Evolutionary conservation across 2,329 filamentous ascomycete genomes (phyloP), one percentile per base, ranked within the genome.

Genomic region (Aspergillus sp.): DNA sequence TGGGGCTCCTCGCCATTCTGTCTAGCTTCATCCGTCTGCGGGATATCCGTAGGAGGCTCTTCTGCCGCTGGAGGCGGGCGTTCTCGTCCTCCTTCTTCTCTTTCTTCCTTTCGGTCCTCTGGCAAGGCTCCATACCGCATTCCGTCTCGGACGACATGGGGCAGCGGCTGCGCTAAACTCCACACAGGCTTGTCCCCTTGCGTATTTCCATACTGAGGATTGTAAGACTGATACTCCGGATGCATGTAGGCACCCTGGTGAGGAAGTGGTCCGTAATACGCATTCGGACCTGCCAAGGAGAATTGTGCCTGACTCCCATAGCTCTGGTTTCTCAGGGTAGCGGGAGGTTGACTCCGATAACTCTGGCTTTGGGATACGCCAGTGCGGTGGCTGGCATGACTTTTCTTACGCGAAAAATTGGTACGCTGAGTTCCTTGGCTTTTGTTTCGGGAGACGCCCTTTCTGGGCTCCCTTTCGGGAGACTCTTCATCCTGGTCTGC

Each of bases 81-180:
- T 38, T 27, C 39, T n/a, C 53, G 53, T 54, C 49, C 41, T 1
- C 48, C 11, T 11, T 49, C 17, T 6, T 42, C 19, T 11, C 41
- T 13, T 49, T 52, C 25, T 38, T 50, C 51, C 30, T 47, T 53
- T 44, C 38, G 15, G 41, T 62, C 64, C 59, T 57, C 63, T 8
- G 61, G 50, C 30, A 55, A 36, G 15, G 62, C 61, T 19, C 61
- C 60, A 15, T 61, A 64, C 13, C 60, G 64, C 82, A 83, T 84
- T 0, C 82, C 82, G 5, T 77, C 75, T 23, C 82, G 75, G 17
- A 84, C 73, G 0, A 83, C 81, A 57, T 80, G 80, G 11, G 82
- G 82, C 5, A 84, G 70, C 1, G 82, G 81, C 62, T 82, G 78
- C 1, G 80, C 81, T 38, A 84, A 66, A 62, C 81, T 78, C 77